Evolutionary conservation across 345 rosid species (phyloP).

Genomic region (Rhodomyrtus tomentosa): DNA sequence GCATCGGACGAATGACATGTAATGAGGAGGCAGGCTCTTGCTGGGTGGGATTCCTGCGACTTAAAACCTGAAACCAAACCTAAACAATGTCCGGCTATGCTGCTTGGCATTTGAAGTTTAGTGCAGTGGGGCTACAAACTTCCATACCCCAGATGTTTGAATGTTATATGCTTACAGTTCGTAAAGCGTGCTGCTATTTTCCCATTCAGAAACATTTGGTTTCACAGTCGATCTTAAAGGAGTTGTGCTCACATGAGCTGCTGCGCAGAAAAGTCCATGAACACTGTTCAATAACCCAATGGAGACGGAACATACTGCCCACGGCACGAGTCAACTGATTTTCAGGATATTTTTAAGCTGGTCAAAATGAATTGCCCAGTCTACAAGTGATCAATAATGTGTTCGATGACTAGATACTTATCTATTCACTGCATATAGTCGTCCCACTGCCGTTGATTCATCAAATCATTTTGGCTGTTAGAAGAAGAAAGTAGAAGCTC

Average conservation of each 20-base stretch:
- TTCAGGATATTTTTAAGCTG: not conserved
- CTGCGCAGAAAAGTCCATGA: not conserved
- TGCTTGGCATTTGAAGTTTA: not conserved
- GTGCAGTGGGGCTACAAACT: not conserved
- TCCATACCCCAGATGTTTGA: not conserved
- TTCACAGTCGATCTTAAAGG: not conserved
- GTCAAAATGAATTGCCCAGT: not conserved
- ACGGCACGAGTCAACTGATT: not conserved
- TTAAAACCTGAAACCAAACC: not conserved
- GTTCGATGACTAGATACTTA: not conserved
- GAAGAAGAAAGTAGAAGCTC: not conserved
- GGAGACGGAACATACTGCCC: not conserved
- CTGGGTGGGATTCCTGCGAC: not conserved
- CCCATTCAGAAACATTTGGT: not conserved
- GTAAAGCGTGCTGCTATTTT: not conserved
- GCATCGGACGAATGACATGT: not conserved
- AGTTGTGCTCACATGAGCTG: not conserved
- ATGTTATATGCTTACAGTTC: not conserved
- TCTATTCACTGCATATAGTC: not conserved
- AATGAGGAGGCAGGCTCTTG: not conserved
- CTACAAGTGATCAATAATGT: not conserved
- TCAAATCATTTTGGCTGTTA: not conserved
- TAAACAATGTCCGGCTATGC: not conserved
- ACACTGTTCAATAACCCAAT: not conserved
- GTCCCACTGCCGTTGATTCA: not conserved